Evolutionary conservation across 164 flowering plant species (phyloP), one percentile per base, ranked within the genome.

Genomic region (Stephania cephalantha): DNA sequence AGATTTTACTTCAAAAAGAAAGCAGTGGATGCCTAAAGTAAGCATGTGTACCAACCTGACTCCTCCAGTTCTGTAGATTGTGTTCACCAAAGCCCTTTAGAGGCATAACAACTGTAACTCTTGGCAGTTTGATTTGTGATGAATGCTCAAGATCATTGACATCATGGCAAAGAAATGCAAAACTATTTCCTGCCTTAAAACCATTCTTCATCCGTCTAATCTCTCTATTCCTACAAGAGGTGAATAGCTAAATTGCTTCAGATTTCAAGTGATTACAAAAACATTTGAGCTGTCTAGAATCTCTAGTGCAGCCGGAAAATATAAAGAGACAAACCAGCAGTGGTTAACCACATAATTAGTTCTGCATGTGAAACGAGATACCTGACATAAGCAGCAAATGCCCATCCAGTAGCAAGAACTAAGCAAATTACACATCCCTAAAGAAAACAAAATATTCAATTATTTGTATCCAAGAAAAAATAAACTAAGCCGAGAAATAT

Each of bases 1-100:
- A 12, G 9, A 48, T 48, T 48, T 12, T 58, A 75, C 31, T 5
- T 20, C 11, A 35, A 75, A 22, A 5, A 44, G 42, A 35, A 35
- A 35, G 42, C 42, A 35, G 42, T 22, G 15, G 18, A 30, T 6
- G 46, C 17, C 61, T 44, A 20, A n/a, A 52, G 25, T 55, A 50
- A 50, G 68, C n/a, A 22, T 44, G 74, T 46, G 65, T 46, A 35
- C 82, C 80, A 68, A 95, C 99, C 97, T 95, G 99, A 83, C 87
- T 90, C 87, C 89, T 93, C 99, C 99, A 95, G 78, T 95, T 95
- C 73, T 87, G 97, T 66, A 93, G 82, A 86, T 95, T 95, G 78
- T 95, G 99, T 79, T 95, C 99, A 55, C 99, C 98, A 86, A 93
- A 95, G 5, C 99, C 99, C 84, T 95, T 95, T 68, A 95, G 81